A percentile compares a stretch with the other conserved stretches of the same genome.
Evolutionary conservation across 177 flowering plant species (phyloP).

Genomic region (Vitis hybrid): DNA sequence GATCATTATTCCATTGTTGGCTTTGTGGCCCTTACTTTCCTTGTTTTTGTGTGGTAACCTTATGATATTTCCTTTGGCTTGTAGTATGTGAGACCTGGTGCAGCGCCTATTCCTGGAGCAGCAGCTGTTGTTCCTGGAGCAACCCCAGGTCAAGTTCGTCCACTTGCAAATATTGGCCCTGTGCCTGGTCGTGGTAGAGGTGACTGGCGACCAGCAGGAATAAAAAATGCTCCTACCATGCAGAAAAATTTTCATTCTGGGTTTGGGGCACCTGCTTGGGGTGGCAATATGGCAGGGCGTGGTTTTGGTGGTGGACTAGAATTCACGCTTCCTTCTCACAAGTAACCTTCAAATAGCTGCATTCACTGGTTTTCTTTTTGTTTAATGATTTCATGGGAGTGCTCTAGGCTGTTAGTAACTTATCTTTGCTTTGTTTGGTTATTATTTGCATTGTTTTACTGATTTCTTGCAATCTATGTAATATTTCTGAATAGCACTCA

Average conservation of each 20-base stretch:
- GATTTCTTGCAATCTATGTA: not conserved
- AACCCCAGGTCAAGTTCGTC: constrained; percentile 76
- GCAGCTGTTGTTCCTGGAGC: constrained; percentile 50
- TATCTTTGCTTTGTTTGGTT: not conserved
- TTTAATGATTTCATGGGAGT: not conserved
- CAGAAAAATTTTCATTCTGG: constrained; percentile 61
- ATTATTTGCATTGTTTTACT: not conserved
- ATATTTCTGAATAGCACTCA: not conserved
- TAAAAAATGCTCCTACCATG: constrained; percentile 44
- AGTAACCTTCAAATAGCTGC: constrained; percentile 45
- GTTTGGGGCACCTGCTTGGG: constrained; percentile 61
- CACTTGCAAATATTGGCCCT: constrained; percentile 51
- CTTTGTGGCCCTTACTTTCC: not conserved
- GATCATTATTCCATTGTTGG: no score
- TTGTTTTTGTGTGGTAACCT: constrained; percentile 1
- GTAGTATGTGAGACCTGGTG: constrained; percentile 99
- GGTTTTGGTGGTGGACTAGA: constrained; percentile 82
- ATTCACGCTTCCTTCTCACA: constrained; percentile 97
- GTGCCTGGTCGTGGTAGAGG: constrained; percentile 90
- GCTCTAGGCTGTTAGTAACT: not conserved
- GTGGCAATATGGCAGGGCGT: constrained; percentile 55
- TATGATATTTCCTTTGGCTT: constrained; percentile 17
- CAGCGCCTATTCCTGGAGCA: constrained; percentile 64
- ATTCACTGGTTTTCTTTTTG: constrained; percentile 1
- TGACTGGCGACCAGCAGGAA: constrained; percentile 82